Conservation (phyloP, 305 asterid genomes). For the Coffea humblotiana region DNA sequence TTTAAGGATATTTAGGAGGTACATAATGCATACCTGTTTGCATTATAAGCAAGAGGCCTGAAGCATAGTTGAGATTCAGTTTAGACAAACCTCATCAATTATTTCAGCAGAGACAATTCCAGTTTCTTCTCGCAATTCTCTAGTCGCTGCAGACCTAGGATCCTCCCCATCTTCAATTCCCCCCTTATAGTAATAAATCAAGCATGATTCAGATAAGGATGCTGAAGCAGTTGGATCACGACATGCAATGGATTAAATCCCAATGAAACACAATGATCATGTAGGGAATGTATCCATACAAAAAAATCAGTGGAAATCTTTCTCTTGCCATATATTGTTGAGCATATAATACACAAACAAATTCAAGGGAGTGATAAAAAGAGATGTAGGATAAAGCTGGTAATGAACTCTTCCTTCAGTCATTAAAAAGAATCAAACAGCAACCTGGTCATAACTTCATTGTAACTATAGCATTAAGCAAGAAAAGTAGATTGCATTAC, state of each 20-base stretch:
- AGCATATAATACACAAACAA: neutral
- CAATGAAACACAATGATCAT: neutral
- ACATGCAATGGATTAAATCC: neutral
- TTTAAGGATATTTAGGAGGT: no score
- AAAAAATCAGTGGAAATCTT: neutral
- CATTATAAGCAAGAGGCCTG: neutral
- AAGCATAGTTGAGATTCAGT: constrained; percentile 10
- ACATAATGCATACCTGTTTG: neutral
- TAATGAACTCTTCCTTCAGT: no score
- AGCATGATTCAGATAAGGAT: constrained; percentile 13
- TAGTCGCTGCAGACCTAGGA: constrained; percentile 84
- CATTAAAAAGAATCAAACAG: neutral
- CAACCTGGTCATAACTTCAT: neutral
- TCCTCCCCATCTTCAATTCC: constrained; percentile 97
- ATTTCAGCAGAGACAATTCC: constrained; percentile 88
- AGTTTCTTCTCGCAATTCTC: constrained; percentile 93
- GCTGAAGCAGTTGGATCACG: neutral
- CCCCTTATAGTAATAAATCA: constrained; percentile 45
- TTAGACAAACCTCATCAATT: constrained; percentile 67
- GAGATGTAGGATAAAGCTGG: neutral
- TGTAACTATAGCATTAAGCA: neutral
- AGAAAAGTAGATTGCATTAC: constrained; percentile 32
- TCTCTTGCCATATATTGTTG: no score
- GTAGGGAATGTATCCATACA: neutral
- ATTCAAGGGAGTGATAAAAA: neutral